Evolutionary conservation across 148 eudicot species (phyloP).

Genomic region (Rhododendron molle): DNA sequence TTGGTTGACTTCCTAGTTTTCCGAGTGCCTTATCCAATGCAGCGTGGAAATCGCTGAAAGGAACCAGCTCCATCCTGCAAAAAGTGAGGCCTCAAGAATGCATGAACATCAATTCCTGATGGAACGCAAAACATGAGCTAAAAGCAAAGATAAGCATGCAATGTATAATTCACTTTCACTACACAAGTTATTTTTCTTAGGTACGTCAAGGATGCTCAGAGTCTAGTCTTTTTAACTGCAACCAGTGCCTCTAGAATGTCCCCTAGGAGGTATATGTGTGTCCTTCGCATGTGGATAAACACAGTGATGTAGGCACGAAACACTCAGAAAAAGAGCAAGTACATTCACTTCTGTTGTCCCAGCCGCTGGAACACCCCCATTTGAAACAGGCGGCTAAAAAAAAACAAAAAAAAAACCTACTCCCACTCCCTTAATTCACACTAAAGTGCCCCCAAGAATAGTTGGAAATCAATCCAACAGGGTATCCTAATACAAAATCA

Average conservation of each 20-base stretch:
- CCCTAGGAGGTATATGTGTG: background rate
- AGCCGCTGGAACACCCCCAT: background rate
- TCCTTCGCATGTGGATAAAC: background rate
- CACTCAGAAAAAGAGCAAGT: background rate
- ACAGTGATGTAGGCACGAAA: background rate
- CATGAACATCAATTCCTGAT: background rate
- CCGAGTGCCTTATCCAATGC: conserved; percentile 62
- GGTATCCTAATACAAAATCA: background rate
- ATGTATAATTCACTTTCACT: background rate
- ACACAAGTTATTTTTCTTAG: background rate
- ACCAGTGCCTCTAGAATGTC: background rate
- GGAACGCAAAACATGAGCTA: background rate
- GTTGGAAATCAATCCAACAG: background rate
- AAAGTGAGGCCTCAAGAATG: background rate
- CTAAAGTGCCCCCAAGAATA: too few relatives aligned
- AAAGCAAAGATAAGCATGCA: background rate
- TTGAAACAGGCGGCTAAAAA: background rate
- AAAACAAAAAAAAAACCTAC: too few relatives aligned
- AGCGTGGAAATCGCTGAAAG: conserved; percentile 40
- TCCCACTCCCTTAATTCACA: background rate
- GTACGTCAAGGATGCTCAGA: background rate
- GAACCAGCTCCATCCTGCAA: conserved; percentile 64
- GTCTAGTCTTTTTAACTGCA: background rate
- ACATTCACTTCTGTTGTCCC: background rate
- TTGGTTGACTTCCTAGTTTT: conserved; percentile 54